Percentiles rank a stretch among this genome's conserved stretches.
phyloP scores from a whole-genome alignment of 2,329 filamentous ascomycete species.

The Fusarium fracticaudum region DNA sequence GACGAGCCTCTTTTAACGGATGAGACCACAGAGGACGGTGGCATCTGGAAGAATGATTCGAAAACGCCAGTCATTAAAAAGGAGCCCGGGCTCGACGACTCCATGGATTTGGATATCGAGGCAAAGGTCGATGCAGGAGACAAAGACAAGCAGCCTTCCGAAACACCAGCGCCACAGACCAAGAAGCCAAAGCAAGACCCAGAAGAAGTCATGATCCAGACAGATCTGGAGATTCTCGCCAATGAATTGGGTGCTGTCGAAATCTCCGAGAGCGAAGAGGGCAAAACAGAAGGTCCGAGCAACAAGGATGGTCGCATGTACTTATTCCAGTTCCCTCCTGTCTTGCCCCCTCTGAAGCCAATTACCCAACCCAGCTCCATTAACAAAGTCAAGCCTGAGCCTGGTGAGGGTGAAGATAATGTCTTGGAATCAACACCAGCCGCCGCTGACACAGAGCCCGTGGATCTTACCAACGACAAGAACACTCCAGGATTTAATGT shows the following conservation, averaged over 20 bases:
- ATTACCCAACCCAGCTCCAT: slow-evolving; percentile 37
- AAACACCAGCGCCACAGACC: slow-evolving; percentile 33
- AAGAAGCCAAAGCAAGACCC: slow-evolving; percentile 49
- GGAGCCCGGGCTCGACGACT: slow-evolving; percentile 54
- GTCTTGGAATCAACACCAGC: slow-evolving; percentile 48
- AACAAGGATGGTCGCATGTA: slow-evolving; percentile 67
- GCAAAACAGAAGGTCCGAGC: slow-evolving; percentile 42
- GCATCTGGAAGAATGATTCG: slow-evolving; percentile 56
- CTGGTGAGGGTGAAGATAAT: slow-evolving; percentile 51
- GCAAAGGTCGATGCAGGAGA: slow-evolving; percentile 37
- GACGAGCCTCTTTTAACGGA: slow-evolving; percentile 38
- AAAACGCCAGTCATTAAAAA: slow-evolving; percentile 53
- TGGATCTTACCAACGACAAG: slow-evolving; percentile 56
- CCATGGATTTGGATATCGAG: slow-evolving; percentile 54
- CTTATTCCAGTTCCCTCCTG: slow-evolving; percentile 71
- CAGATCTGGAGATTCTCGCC: slow-evolving; percentile 54
- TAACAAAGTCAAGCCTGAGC: slow-evolving; percentile 55
- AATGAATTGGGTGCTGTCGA: slow-evolving; percentile 54
- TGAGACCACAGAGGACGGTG: slow-evolving; percentile 50
- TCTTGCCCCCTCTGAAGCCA: slow-evolving; percentile 64
- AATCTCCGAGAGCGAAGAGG: slow-evolving; percentile 41
- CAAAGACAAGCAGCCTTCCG: slow-evolving; percentile 38
- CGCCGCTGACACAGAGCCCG: slow-evolving; percentile 38
- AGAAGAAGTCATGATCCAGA: slow-evolving; percentile 52
- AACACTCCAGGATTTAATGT: slow-evolving; percentile 28